phyloP scores from a whole-genome alignment of 371 early-diverging fungal genomes.

The Apophysomyces trapeziformis region DNA sequence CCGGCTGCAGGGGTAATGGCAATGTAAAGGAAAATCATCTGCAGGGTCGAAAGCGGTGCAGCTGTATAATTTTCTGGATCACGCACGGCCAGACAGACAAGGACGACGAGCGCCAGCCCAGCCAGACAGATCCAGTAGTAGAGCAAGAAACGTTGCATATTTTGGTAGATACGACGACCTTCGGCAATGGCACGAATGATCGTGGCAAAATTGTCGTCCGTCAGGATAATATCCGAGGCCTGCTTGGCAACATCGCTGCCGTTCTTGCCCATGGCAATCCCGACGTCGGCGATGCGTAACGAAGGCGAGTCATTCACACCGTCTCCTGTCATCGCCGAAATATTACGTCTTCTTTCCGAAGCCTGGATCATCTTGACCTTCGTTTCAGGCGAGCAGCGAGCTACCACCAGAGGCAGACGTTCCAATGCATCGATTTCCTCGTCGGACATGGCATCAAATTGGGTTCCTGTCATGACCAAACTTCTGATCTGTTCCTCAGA shows the following conservation, averaged over 20 bases:
- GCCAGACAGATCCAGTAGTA: conserved; percentile 68
- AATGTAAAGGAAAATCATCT: conserved; percentile 36
- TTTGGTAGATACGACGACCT: conserved; percentile 85
- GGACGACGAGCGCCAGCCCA: conserved; percentile 46
- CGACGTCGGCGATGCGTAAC: conserved; percentile 86
- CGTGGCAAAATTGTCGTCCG: conserved; percentile 84
- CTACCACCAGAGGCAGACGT: conserved; percentile 86
- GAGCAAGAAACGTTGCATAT: conserved; percentile 89
- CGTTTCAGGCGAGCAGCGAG: conserved; percentile 91
- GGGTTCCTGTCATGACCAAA: conserved; percentile 78
- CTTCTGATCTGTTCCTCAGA: conserved; percentile 47
- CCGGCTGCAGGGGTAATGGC: conserved; percentile 74
- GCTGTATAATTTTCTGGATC: conserved; percentile 81
- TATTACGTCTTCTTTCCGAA: conserved; percentile 72
- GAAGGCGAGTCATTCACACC: conserved; percentile 91
- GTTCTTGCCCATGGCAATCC: conserved; percentile 86
- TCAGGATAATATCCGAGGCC: conserved; percentile 84
- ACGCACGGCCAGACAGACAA: conserved; percentile 65
- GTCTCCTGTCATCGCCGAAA: conserved; percentile 82
- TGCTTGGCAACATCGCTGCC: conserved; percentile 91
- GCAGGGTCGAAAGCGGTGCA: conserved; percentile 43
- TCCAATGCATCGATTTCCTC: conserved; percentile 74
- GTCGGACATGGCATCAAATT: conserved; percentile 81
- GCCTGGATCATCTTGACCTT: conserved; percentile 95
- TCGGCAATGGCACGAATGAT: conserved; percentile 81